Evolutionary conservation across 1,284 basidiomycete species (phyloP).

Genomic region (Cutaneotrichosporon arboriforme): DNA sequence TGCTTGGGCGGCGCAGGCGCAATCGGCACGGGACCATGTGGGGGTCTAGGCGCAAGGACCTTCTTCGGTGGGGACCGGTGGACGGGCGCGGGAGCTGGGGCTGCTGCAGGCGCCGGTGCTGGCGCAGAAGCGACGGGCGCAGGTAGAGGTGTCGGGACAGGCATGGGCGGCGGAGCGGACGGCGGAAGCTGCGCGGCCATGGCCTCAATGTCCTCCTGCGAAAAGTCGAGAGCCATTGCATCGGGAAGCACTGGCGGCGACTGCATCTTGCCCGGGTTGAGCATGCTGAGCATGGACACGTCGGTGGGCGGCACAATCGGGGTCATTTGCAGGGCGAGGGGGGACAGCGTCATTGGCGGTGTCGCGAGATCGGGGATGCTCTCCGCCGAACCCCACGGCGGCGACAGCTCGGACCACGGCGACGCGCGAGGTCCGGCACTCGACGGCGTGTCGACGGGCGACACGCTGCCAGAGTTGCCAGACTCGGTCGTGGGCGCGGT

Average conservation of each 20-base stretch:
- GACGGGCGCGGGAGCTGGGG: constrained; percentile 1
- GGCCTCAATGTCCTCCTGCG: constrained; percentile 28
- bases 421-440: constrained; percentile 2
- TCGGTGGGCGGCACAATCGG: constrained; percentile 1
- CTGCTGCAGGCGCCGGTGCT: constrained; percentile 1
- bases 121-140: constrained; percentile 1
- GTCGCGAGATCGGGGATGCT: constrained; percentile 10
- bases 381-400: constrained; percentile 10
- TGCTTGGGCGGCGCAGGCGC: neutral
- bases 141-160: constrained; percentile 1
- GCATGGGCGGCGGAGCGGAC: neutral
- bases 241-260: constrained; percentile 10
- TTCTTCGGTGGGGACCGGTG: neutral
- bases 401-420: constrained; percentile 12
- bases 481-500: neutral
- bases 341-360: constrained; percentile 20
- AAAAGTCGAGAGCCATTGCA: constrained; percentile 27
- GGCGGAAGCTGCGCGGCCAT: constrained; percentile 2
- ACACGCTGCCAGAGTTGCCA: constrained; percentile 3
- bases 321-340: constrained; percentile 28
- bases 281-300: constrained; percentile 1
- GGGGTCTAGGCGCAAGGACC: neutral
- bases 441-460: constrained; percentile 7
- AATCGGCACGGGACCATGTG: neutral
- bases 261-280: constrained; percentile 21